A percentile compares a stretch with the other conserved stretches of the same genome.
Conservation (phyloP, 305 asterid genomes). For the Withania somnifera region DNA sequence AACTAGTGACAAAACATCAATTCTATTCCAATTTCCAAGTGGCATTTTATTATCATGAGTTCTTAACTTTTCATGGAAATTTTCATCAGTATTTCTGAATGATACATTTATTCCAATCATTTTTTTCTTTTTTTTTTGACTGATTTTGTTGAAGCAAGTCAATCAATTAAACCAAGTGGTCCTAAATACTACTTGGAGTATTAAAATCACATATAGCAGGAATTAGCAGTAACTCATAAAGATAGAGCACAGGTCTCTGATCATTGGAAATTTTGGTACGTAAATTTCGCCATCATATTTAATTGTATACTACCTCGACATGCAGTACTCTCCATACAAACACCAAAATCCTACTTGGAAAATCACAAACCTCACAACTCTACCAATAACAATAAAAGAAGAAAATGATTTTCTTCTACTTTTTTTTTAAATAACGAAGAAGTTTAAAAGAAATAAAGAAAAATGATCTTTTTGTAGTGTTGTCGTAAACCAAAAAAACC, state of each 20-base stretch:
- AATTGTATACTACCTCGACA: constrained; percentile 22
- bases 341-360: constrained; percentile 16
- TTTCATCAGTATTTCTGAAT: not conserved
- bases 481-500: not conserved
- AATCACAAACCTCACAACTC: constrained; percentile 13
- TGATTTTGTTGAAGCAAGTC: not conserved
- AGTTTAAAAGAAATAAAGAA: not conserved
- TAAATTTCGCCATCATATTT: constrained; percentile 47
- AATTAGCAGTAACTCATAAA: constrained; percentile 36
- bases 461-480: not conserved
- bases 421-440: not conserved
- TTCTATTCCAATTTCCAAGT: not conserved
- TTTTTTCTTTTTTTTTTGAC: not conserved
- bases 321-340: not conserved
- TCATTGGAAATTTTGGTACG: constrained; percentile 48
- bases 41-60: not conserved
- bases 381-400: not conserved
- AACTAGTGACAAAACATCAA: not conserved
- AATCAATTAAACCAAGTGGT: constrained; percentile 39
- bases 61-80: not conserved
- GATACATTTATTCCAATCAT: not conserved
- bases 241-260: constrained; percentile 41
- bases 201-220: constrained; percentile 45
- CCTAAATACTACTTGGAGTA: constrained; percentile 48
- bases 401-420: not conserved